phyloP scores from a whole-genome alignment of 495 filamentous ascomycete genomes.

The Terfezia claveryi region DNA sequence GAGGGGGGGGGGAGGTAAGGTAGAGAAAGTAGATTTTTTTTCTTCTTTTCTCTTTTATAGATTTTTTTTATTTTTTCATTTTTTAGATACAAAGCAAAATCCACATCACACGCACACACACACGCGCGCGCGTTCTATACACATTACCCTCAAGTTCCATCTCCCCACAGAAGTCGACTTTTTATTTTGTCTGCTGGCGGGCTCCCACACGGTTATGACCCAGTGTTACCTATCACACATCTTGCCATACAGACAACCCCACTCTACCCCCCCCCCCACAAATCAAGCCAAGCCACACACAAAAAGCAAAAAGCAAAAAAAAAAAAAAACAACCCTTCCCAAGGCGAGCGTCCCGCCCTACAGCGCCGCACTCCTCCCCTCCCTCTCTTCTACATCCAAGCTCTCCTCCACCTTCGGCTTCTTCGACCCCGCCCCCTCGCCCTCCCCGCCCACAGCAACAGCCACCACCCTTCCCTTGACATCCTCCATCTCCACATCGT shows the following conservation, averaged over 20 bases:
- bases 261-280: background rate
- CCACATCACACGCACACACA: background rate
- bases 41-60: too few relatives aligned
- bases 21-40: too few relatives aligned
- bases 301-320: too few relatives aligned
- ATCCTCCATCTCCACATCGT: background rate
- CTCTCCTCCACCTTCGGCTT: background rate
- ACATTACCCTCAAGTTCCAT: background rate
- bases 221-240: too few relatives aligned
- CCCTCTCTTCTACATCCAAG: background rate
- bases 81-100: background rate
- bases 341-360: too few relatives aligned
- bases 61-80: too few relatives aligned
- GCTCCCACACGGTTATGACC: slow-evolving; percentile 9
- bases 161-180: background rate
- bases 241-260: background rate
- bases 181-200: too few relatives aligned
- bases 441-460: background rate
- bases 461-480: background rate
- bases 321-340: too few relatives aligned
- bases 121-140: too few relatives aligned
- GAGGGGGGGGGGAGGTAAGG: too few relatives aligned
- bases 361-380: background rate
- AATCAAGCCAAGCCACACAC: too few relatives aligned
- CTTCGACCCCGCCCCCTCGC: background rate